Conservation (phyloP, 257 asterid species). For the Forsythia viridissima region DNA sequence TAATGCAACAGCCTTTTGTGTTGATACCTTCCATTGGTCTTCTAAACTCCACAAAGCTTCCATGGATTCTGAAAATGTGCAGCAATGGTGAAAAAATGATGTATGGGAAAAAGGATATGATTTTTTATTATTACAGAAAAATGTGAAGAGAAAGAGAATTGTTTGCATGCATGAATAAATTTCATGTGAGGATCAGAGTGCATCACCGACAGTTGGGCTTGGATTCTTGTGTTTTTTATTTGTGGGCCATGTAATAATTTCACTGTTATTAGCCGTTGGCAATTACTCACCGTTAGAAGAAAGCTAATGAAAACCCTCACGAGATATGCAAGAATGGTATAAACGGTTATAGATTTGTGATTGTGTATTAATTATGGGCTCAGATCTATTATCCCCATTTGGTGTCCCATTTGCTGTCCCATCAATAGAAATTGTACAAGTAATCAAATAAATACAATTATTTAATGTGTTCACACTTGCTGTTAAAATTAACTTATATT, state of each 20-base stretch:
- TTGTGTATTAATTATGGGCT: neutral
- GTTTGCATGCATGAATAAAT: neutral
- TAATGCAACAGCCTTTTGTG: slow-evolving; percentile 44
- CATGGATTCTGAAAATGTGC: slow-evolving; percentile 31
- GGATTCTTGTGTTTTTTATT: neutral
- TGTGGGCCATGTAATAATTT: slow-evolving; percentile 29
- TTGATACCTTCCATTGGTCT: slow-evolving; percentile 62
- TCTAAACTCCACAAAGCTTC: slow-evolving; percentile 68
- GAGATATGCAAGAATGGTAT: slow-evolving; percentile 17
- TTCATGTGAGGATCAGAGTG: slow-evolving; percentile 26
- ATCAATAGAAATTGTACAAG: no score
- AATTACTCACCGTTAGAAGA: slow-evolving; percentile 33
- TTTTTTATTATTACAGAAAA: neutral
- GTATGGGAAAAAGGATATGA: neutral
- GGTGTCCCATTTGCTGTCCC: no score
- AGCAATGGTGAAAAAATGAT: neutral
- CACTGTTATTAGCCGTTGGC: slow-evolving; percentile 38
- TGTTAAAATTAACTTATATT: no score
- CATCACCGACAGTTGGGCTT: slow-evolving; percentile 31
- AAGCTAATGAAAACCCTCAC: slow-evolving; percentile 7
- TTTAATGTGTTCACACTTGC: no score
- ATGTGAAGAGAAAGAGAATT: neutral
- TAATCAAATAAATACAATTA: no score
- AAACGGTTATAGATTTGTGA: neutral
- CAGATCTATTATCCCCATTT: no score